These are phyloP conservation scores for Termitomyces heimii DNA, from an alignment of 768 basidiomycete genomes.

Conservation along the genomic window DNA sequence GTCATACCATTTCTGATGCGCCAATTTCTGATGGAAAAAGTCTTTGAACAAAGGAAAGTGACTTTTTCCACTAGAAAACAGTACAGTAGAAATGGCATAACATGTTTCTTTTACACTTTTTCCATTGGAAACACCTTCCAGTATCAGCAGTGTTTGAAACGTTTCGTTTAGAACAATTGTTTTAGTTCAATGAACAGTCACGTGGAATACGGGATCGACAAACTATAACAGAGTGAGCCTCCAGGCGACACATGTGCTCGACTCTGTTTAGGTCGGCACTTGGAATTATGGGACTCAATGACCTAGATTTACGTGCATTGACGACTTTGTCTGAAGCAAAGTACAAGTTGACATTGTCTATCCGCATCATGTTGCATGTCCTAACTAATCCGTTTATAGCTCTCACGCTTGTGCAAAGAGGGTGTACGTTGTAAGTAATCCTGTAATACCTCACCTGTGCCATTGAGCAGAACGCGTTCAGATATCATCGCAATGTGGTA, in stretches of 20 bases:
- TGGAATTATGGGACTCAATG: slow-evolving; percentile 91
- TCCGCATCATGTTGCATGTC: not conserved
- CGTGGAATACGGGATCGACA: too few relatives aligned
- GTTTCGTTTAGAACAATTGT: too few relatives aligned
- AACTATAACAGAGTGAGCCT: too few relatives aligned
- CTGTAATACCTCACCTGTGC: not conserved
- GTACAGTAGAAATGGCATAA: too few relatives aligned
- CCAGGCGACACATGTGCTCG: not conserved
- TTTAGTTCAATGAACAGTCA: not conserved
- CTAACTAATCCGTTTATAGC: slow-evolving; percentile 26
- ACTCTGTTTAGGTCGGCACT: slow-evolving; percentile 60
- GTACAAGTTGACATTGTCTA: slow-evolving; percentile 28
- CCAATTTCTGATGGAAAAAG: too few relatives aligned
- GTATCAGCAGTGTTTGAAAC: too few relatives aligned
- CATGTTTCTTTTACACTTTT: too few relatives aligned
- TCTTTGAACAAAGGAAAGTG: too few relatives aligned
- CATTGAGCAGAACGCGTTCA: slow-evolving; percentile 38
- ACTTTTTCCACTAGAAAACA: too few relatives aligned
- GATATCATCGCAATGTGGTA: slow-evolving; percentile 80
- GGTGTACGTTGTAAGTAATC: slow-evolving; percentile 66
- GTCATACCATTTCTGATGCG: too few relatives aligned
- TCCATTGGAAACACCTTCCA: too few relatives aligned
- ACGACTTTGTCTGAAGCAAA: slow-evolving; percentile 73
- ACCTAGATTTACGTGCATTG: slow-evolving; percentile 83
- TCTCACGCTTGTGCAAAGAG: slow-evolving; percentile 48